phyloP scores from a whole-genome alignment of 2,329 filamentous ascomycete species.

The Pleurostoma richardsiae region DNA sequence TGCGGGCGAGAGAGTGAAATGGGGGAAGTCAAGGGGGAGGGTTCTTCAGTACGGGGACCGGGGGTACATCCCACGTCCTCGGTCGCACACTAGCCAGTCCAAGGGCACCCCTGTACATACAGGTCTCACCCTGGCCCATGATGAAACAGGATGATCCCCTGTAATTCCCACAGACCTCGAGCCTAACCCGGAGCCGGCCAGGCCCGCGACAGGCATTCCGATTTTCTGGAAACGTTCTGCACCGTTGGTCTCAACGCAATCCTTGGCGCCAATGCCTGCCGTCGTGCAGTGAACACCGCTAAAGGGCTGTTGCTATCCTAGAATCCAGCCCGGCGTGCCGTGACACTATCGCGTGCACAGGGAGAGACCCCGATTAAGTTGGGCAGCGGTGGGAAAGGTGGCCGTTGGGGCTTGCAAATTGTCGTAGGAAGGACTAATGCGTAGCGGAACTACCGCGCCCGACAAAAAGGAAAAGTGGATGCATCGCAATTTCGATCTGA shows the following conservation, averaged over 20 bases:
- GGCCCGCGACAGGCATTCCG: constrained; percentile 36
- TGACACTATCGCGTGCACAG: too few species aligned
- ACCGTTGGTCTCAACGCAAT: too few species aligned
- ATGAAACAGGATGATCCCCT: constrained; percentile 49
- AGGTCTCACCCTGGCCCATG: constrained; percentile 26
- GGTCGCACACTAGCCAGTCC: constrained; percentile 5
- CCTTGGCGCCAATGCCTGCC: too few species aligned
- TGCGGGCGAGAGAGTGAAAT: constrained; percentile 5
- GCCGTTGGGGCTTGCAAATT: background rate
- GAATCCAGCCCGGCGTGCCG: too few species aligned
- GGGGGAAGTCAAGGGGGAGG: constrained; percentile 12
- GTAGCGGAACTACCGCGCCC: too few species aligned
- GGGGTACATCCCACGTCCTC: constrained; percentile 5
- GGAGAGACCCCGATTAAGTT: too few species aligned
- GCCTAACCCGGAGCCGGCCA: constrained; percentile 34
- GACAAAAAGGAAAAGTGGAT: background rate
- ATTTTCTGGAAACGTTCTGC: constrained; percentile 27
- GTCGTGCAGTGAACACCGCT: background rate
- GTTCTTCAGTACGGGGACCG: constrained; percentile 7
- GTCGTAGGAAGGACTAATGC: background rate
- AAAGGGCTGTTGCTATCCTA: too few species aligned
- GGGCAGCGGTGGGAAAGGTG: background rate
- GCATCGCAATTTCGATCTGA: background rate
- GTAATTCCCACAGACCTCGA: constrained; percentile 35
- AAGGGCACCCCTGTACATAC: constrained; percentile 18